Evolutionary conservation across 176 grass and related monocot genomes (phyloP).

Genomic region (Avena atlantica): DNA sequence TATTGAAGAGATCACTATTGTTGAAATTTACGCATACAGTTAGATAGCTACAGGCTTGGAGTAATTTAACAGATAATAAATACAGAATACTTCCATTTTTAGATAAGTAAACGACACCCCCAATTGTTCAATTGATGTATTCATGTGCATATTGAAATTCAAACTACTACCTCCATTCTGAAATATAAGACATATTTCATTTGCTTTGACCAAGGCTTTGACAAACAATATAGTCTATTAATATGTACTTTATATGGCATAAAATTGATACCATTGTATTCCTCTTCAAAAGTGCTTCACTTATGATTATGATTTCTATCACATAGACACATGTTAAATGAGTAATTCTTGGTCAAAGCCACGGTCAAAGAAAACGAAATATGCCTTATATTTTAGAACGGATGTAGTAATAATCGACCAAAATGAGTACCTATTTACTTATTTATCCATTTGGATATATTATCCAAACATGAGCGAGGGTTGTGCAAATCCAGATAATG

Average conservation of each 20-base stretch:
- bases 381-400: too few species aligned
- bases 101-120: neutral
- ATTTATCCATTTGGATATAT: constrained; percentile 6
- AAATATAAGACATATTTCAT: too few species aligned
- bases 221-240: too few species aligned
- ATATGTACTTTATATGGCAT: too few species aligned
- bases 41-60: constrained; percentile 1
- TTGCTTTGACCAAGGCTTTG: too few species aligned
- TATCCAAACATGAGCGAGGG: neutral
- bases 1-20: neutral
- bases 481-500: neutral
- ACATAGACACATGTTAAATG: too few species aligned
- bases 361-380: too few species aligned
- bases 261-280: too few species aligned
- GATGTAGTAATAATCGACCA: neutral
- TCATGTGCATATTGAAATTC: neutral
- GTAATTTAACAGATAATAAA: constrained; percentile 25
- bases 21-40: constrained; percentile 18
- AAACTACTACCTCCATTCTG: neutral
- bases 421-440: constrained; percentile 9
- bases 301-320: too few species aligned
- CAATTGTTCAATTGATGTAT: too few species aligned
- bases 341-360: too few species aligned
- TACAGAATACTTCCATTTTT: neutral
- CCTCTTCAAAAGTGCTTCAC: too few species aligned